Conservation (phyloP, 768 basidiomycete genomes). For the Trametes cinnabarina region DNA sequence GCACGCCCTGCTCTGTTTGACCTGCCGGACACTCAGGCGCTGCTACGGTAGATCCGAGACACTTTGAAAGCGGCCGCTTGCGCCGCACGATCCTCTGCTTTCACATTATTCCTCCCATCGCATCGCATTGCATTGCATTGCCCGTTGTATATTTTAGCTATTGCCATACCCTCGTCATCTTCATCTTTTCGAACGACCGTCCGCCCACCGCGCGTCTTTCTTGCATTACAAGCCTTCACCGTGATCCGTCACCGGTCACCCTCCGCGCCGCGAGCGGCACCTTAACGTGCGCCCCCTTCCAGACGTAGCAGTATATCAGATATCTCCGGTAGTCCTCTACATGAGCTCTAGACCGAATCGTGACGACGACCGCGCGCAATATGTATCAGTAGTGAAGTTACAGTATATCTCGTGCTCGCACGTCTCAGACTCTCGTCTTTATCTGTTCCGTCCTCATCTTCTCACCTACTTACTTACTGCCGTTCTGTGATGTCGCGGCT, state of each 20-base stretch:
- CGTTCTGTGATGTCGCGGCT: not conserved
- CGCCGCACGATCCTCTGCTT: not conserved
- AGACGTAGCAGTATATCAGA: no score
- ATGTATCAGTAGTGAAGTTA: conserved; percentile 16
- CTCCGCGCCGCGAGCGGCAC: no score
- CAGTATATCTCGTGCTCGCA: no score
- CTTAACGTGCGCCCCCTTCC: no score
- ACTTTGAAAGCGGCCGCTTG: conserved; percentile 2
- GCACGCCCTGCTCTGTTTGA: conserved; percentile 3
- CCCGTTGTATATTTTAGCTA: no score
- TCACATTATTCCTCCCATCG: no score
- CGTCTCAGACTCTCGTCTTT: not conserved
- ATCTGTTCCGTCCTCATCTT: not conserved
- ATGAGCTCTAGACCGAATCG: not conserved
- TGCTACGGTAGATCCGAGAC: conserved; percentile 15
- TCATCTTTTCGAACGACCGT: no score
- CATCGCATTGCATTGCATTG: not conserved
- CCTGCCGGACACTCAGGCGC: conserved; percentile 19
- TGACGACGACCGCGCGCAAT: not conserved
- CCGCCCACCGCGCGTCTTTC: not conserved
- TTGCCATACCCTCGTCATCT: no score
- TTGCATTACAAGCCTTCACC: not conserved
- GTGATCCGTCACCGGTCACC: no score
- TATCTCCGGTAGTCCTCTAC: no score
- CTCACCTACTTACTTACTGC: no score